Percentiles rank a stretch among this genome's conserved stretches.
phyloP scores from a whole-genome alignment of 352 stramenopile genomes.

The Pythium pyrilobum region DNA sequence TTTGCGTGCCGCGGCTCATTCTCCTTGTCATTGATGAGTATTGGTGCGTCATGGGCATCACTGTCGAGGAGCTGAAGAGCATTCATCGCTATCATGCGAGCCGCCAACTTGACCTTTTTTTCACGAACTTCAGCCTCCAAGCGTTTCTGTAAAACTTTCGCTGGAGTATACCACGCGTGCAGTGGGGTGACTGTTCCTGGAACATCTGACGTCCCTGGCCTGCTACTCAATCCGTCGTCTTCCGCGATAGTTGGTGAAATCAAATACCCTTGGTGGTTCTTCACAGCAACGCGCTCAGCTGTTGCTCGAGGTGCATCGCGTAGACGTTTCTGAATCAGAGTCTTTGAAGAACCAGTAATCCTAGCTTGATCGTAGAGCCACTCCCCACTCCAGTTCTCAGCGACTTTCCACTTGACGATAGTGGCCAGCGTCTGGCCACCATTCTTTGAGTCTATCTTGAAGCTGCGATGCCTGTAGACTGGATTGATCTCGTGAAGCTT shows the following conservation, averaged over 20 bases:
- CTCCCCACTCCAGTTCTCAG: constrained; percentile 54
- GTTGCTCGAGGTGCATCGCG: constrained; percentile 25
- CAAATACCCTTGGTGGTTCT: constrained; percentile 43
- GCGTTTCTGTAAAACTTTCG: constrained; percentile 10
- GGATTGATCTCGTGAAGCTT: constrained; percentile 42
- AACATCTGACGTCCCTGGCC: background rate
- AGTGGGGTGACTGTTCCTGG: background rate
- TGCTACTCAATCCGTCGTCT: background rate
- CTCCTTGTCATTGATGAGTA: constrained; percentile 15
- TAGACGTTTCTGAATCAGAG: constrained; percentile 31
- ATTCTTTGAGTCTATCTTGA: constrained; percentile 21
- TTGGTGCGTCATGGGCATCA: background rate
- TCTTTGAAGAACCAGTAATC: constrained; percentile 31
- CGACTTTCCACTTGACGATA: constrained; percentile 37
- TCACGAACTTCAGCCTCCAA: constrained; percentile 14
- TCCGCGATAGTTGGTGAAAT: constrained; percentile 24
- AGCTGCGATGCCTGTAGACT: constrained; percentile 42
- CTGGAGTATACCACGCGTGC: no score
- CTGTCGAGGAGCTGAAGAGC: constrained; percentile 30
- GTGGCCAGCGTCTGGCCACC: constrained; percentile 20
- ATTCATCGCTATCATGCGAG: constrained; percentile 56
- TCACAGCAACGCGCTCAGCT: constrained; percentile 29
- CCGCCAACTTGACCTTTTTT: constrained; percentile 36
- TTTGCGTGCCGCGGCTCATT: constrained; percentile 17
- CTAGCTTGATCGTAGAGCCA: constrained; percentile 47